phyloP scores from a whole-genome alignment of 768 basidiomycete species.

The Dioszegia aurantiaca region DNA sequence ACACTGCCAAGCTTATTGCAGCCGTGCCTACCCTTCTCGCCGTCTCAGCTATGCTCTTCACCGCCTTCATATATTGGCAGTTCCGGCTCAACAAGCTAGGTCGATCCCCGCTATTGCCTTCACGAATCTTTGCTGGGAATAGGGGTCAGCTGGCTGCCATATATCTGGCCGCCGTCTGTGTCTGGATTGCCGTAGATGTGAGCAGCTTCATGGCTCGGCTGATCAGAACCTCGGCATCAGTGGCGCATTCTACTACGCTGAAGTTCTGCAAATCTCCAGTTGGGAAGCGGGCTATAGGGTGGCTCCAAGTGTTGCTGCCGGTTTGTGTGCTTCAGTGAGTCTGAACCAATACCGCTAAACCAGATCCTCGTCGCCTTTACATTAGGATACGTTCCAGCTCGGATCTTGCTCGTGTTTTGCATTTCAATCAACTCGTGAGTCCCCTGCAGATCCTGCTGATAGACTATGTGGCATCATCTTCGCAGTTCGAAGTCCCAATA shows the following conservation, averaged over 20 bases:
- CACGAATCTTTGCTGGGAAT: slow-evolving; percentile 10
- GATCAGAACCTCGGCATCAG: slow-evolving; percentile 11
- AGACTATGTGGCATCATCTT: slow-evolving; percentile 15
- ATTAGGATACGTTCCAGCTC: slow-evolving; percentile 9
- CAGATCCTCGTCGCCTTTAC: slow-evolving; percentile 12
- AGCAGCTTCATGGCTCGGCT: not conserved
- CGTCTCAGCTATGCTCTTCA: not conserved
- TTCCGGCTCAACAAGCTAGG: too few relatives aligned
- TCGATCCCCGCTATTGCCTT: slow-evolving; percentile 12
- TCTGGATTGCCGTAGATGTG: slow-evolving; percentile 13
- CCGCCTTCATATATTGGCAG: not conserved
- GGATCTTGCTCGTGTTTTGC: slow-evolving; percentile 9
- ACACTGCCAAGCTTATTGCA: not conserved
- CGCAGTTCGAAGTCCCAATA: slow-evolving; percentile 1
- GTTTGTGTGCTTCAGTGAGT: slow-evolving; percentile 12
- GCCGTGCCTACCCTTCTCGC: slow-evolving; percentile 6
- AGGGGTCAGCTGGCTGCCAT: slow-evolving; percentile 8
- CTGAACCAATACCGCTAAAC: not conserved
- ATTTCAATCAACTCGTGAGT: slow-evolving; percentile 11
- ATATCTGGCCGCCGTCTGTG: slow-evolving; percentile 13
- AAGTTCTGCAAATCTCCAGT: slow-evolving; percentile 8
- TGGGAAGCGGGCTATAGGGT: slow-evolving; percentile 12
- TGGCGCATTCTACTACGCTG: slow-evolving; percentile 12
- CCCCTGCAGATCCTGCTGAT: not conserved
- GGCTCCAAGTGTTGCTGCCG: slow-evolving; percentile 9